phyloP scores from a whole-genome alignment of 2,329 filamentous ascomycete genomes.

The Sphaerulina musiva region DNA sequence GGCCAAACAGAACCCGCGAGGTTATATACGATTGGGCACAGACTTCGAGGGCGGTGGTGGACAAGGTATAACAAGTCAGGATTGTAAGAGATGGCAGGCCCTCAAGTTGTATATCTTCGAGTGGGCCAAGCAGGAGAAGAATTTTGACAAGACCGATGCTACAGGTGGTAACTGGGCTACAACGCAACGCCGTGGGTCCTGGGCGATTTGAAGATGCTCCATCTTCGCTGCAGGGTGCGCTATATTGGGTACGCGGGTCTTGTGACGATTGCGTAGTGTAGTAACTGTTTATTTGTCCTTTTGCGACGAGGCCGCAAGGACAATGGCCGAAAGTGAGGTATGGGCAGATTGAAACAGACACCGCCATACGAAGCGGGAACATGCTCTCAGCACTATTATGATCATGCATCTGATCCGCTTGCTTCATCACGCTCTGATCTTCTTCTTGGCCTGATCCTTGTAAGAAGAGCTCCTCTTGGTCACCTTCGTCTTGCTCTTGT shows the following conservation, averaged over 20 bases:
- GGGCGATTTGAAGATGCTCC: slow-evolving; percentile 34
- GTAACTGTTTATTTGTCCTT: neutral
- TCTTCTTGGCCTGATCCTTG: slow-evolving; percentile 36
- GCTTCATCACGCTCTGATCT: slow-evolving; percentile 6
- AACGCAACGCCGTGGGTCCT: slow-evolving; percentile 44
- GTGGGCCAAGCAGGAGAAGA: slow-evolving; percentile 83
- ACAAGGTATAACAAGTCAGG: slow-evolving; percentile 37
- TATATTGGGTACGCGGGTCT: neutral
- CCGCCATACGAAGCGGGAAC: neutral
- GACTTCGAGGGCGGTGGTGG: slow-evolving; percentile 45
- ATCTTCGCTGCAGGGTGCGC: no score
- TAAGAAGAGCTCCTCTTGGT: slow-evolving; percentile 43
- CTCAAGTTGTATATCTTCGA: slow-evolving; percentile 76
- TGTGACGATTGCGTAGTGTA: neutral
- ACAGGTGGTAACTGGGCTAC: slow-evolving; percentile 38
- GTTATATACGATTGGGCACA: slow-evolving; percentile 59
- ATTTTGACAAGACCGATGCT: slow-evolving; percentile 44
- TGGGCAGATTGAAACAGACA: neutral
- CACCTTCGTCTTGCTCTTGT: slow-evolving; percentile 39
- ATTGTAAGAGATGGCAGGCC: slow-evolving; percentile 74
- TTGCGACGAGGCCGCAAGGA: neutral
- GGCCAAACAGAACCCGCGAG: slow-evolving; percentile 52
- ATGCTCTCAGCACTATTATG: neutral
- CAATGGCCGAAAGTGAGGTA: neutral
- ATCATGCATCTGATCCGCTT: neutral